Conservation (phyloP, 225 moss, liverwort and hornwort species). For the Sphagnum contortum region DNA sequence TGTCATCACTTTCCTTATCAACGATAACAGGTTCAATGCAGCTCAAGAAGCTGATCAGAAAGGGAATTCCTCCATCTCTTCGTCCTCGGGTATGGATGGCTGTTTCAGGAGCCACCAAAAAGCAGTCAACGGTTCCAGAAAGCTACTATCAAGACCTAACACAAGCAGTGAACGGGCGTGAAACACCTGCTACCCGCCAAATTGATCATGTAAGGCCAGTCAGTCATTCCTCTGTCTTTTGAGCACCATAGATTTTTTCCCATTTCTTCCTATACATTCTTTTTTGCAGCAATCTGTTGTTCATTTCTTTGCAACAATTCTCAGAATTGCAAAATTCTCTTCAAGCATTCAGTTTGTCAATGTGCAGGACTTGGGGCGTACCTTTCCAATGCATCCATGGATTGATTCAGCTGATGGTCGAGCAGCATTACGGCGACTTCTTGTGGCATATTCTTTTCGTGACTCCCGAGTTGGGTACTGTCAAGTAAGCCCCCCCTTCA, state of each 20-base stretch:
- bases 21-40: constrained; percentile 75
- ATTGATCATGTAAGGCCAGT: constrained; percentile 66
- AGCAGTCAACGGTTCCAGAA: constrained; percentile 82
- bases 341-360: too few relatives aligned
- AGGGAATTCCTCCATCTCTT: constrained; percentile 83
- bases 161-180: constrained; percentile 63
- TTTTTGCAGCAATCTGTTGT: too few relatives aligned
- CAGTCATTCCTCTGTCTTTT: neutral
- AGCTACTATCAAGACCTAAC: constrained; percentile 86
- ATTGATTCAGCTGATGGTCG: constrained; percentile 85
- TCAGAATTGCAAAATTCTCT: too few relatives aligned
- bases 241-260: neutral
- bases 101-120: constrained; percentile 70
- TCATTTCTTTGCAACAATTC: too few relatives aligned
- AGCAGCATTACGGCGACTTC: constrained; percentile 80
- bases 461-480: constrained; percentile 93
- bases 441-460: constrained; percentile 88
- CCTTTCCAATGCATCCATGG: constrained; percentile 81
- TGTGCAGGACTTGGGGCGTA: constrained; percentile 80
- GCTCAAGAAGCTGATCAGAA: constrained; percentile 88
- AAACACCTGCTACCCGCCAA: constrained; percentile 75
- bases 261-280: too few relatives aligned
- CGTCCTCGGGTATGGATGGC: constrained; percentile 84
- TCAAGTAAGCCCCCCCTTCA: constrained; percentile 42
- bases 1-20: constrained; percentile 74